Conservation (phyloP, 2,329 filamentous ascomycete species). For the Nothophoma quercina region DNA sequence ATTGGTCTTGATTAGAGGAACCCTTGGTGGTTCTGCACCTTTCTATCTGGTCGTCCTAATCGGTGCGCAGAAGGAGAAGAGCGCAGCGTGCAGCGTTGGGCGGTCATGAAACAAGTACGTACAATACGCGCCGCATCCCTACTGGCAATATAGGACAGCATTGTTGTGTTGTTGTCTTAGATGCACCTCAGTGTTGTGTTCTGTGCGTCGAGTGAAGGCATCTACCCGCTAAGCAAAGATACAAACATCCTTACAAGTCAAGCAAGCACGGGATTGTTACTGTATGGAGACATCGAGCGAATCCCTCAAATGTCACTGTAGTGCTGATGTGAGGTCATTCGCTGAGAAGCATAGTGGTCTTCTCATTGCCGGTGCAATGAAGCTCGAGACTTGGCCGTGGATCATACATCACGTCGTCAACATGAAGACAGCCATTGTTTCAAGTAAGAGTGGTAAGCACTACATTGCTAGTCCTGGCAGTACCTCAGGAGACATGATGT, state of each 20-base stretch:
- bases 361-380: too few relatives aligned
- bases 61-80: conserved; percentile 27
- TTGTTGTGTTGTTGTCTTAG: conserved; percentile 20
- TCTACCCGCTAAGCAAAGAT: conserved; percentile 27
- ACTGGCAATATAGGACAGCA: conserved; percentile 14
- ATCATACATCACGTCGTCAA: not conserved
- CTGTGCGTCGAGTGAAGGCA: conserved; percentile 27
- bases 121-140: not conserved
- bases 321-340: too few relatives aligned
- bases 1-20: conserved; percentile 4
- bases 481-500: too few relatives aligned
- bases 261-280: not conserved
- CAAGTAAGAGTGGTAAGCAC: not conserved
- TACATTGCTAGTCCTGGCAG: too few relatives aligned
- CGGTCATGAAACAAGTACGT: not conserved
- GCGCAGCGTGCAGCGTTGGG: conserved; percentile 32
- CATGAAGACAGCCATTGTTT: not conserved
- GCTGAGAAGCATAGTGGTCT: too few relatives aligned
- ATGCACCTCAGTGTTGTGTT: conserved; percentile 27
- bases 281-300: too few relatives aligned
- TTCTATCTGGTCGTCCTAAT: not conserved
- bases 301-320: too few relatives aligned
- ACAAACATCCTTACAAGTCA: not conserved
- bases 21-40: conserved; percentile 2
- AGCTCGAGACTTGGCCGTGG: too few relatives aligned